Evolutionary conservation across 257 asterid genomes (phyloP), one percentile per base, ranked within the genome.

Genomic region (Paulownia fortunei): DNA sequence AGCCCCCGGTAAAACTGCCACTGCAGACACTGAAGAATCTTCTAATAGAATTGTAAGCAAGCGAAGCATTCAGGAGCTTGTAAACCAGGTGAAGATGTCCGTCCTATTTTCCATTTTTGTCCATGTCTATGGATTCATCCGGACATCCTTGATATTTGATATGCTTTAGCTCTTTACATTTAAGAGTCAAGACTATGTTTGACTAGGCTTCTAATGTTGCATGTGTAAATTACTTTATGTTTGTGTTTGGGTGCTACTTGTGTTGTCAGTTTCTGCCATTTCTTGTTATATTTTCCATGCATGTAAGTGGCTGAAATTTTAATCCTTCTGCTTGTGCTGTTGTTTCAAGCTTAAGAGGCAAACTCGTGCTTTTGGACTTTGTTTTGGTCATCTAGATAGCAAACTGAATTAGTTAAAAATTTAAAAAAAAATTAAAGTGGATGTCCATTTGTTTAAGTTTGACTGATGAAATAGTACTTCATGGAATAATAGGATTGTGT

Each of bases 21-120:
- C 18, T 73, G 85, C 80, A 54, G 98, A 92, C 80, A 76, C 80
- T 64, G 96, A 81, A 73, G 98, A 91, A 78, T 10, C 84, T 49
- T 86, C 94, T 69, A 87, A 73, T 69, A 88, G 91, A 85, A 79
- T 91, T 42, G 64, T 94, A 70, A 89, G 94, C 82, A 92, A 91
- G 84, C 87, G 98, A 82, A 92, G 95, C 86, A 89, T 94, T 85
- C 95, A 89, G 73, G 99, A 91, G 59, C 83, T 94, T 46, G 83
- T 94, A 59, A 81, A 87, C 79, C 97, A 92, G 96, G 98, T 94
- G 73, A 76, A 79, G 69, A 37, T 55, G 69, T 65, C 67, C 3
- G 16, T n/a, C 70, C 30, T 62, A 16, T 46, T 64, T 62, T 78
- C 37, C 34, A 3, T 55, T 26, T 69, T 24, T 79, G 54, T 65